These are phyloP conservation scores for Millerago galiae DNA, from an alignment of 805 yeast genomes.

Conservation along the genomic window DNA sequence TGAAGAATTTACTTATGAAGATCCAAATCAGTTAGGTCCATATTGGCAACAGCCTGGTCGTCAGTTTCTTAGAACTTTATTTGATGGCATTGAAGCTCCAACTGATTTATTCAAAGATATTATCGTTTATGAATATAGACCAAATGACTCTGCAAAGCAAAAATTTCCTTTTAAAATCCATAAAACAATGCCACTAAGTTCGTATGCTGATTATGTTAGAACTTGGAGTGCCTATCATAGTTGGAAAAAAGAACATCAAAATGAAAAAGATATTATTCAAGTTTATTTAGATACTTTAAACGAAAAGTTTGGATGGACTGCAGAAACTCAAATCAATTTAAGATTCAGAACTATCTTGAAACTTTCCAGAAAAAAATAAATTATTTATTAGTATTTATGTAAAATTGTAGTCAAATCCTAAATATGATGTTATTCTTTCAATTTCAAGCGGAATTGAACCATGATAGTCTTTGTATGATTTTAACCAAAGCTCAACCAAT, in stretches of 20 bases:
- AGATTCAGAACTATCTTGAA: conserved; percentile 49
- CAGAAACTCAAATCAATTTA: conserved; percentile 32
- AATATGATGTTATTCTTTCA: too few relatives aligned
- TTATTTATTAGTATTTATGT: too few relatives aligned
- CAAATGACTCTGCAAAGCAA: conserved; percentile 8
- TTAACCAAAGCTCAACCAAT: conserved; percentile 9
- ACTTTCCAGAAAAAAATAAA: conserved; percentile 31
- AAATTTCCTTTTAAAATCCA: conserved; percentile 20
- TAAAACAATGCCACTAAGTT: conserved; percentile 36
- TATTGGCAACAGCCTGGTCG: conserved; percentile 90
- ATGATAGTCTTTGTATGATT: conserved; percentile 5
- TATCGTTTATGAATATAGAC: conserved; percentile 26
- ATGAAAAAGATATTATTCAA: conserved; percentile 30
- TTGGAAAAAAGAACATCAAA: conserved; percentile 33
- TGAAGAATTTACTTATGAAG: conserved; percentile 44
- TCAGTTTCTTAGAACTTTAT: conserved; percentile 37
- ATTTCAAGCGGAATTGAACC: conserved; percentile 4
- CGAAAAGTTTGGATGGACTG: conserved; percentile 39
- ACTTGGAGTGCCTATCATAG: conserved; percentile 69
- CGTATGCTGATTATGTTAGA: conserved; percentile 45
- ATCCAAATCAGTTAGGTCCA: conserved; percentile 46
- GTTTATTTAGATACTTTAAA: conserved; percentile 31
- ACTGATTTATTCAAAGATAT: conserved; percentile 35
- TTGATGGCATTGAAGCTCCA: conserved; percentile 39
- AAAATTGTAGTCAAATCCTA: too few relatives aligned